Evolutionary conservation across 495 filamentous ascomycete genomes (phyloP).

Genomic region (Penicillium coprophilum): DNA sequence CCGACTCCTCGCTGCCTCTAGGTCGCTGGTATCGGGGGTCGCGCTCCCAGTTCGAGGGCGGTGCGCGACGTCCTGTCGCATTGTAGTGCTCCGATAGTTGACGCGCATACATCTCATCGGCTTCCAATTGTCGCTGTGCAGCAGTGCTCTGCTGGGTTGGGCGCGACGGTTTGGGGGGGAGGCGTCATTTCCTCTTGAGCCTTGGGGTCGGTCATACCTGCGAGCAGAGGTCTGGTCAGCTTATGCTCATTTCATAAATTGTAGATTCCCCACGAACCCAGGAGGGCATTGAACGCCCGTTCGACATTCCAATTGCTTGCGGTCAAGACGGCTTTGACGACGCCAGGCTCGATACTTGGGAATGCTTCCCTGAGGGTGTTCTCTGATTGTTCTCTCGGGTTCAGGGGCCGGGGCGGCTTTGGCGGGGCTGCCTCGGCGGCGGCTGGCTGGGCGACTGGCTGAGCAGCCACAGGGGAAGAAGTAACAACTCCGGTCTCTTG

Average conservation of each 20-base stretch:
- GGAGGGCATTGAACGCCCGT: slow-evolving; percentile 91
- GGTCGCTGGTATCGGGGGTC: slow-evolving; percentile 33
- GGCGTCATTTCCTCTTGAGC: slow-evolving; percentile 65
- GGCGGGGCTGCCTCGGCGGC: slow-evolving; percentile 52
- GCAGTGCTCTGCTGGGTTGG: slow-evolving; percentile 57
- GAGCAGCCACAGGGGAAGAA: slow-evolving; percentile 36
- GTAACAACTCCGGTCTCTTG: slow-evolving; percentile 58
- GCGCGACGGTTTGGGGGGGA: slow-evolving; percentile 71
- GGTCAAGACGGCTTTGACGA: slow-evolving; percentile 83
- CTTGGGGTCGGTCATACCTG: slow-evolving; percentile 92
- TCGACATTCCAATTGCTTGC: slow-evolving; percentile 89
- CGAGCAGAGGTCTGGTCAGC: slow-evolving; percentile 8
- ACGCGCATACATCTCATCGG: slow-evolving; percentile 90
- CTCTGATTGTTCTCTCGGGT: slow-evolving; percentile 77
- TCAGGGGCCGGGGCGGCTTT: slow-evolving; percentile 86
- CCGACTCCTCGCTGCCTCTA: slow-evolving; percentile 44
- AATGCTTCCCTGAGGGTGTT: slow-evolving; percentile 93
- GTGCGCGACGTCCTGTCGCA: slow-evolving; percentile 43
- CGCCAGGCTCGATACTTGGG: slow-evolving; percentile 72
- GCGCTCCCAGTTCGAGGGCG: slow-evolving; percentile 46
- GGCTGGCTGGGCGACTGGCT: slow-evolving; percentile 29
- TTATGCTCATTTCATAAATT: background rate
- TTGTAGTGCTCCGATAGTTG: slow-evolving; percentile 92
- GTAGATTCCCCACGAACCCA: slow-evolving; percentile 54
- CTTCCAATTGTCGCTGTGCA: slow-evolving; percentile 75